Conservation (phyloP, 352 stramenopile genomes). For the Vaucheria bursata region DNA sequence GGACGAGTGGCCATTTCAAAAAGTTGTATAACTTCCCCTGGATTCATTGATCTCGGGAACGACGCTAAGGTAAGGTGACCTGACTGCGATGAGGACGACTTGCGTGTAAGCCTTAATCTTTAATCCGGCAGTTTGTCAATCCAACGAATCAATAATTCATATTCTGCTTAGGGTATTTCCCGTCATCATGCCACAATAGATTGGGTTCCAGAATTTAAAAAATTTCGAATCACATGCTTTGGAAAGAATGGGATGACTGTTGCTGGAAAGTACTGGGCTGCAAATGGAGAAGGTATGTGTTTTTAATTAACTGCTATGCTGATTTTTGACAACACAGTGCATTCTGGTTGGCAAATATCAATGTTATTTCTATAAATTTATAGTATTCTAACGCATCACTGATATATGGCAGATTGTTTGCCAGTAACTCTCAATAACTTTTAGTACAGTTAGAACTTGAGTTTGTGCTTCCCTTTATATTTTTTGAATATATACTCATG, state of each 20-base stretch:
- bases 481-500: too few species aligned
- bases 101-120: not conserved
- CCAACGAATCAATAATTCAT: not conserved
- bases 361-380: not conserved
- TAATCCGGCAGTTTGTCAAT: not conserved
- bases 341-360: not conserved
- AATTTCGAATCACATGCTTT: not conserved
- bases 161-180: not conserved
- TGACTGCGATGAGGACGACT: not conserved
- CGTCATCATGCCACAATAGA: constrained; percentile 8
- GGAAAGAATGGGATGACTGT: constrained; percentile 1
- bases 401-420: not conserved
- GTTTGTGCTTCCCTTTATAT: too few species aligned
- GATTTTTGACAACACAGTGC: not conserved
- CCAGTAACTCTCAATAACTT: not conserved
- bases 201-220: not conserved
- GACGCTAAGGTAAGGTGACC: not conserved
- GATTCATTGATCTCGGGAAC: not conserved
- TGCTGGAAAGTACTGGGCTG: not conserved
- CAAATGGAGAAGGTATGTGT: not conserved
- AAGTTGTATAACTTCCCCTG: too few species aligned
- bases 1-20: too few species aligned
- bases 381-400: not conserved
- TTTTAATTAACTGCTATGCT: not conserved
- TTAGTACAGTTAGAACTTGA: too few species aligned